phyloP scores from a whole-genome alignment of 2,329 filamentous ascomycete species.

The Aquanectria penicillioides region DNA sequence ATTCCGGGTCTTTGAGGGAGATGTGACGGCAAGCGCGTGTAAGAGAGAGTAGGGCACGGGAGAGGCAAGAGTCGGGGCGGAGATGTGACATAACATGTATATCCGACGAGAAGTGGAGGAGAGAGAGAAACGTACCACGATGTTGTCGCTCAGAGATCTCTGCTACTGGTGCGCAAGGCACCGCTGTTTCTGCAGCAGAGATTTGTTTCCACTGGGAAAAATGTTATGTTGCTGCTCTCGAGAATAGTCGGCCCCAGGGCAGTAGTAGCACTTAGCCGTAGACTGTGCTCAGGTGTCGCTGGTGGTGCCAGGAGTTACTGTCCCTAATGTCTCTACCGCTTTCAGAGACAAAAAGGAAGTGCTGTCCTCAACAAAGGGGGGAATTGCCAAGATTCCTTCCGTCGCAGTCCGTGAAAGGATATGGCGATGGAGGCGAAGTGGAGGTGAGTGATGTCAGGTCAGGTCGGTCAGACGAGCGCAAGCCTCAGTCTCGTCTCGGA shows the following conservation, averaged over 20 bases:
- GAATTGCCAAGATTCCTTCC: background rate
- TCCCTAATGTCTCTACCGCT: no score
- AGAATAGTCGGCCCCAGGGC: background rate
- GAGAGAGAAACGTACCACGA: constrained; percentile 12
- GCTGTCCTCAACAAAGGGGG: background rate
- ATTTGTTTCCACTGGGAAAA: background rate
- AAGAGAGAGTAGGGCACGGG: constrained; percentile 2
- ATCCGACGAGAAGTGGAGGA: background rate
- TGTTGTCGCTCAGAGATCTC: constrained; percentile 3
- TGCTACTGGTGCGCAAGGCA: constrained; percentile 1
- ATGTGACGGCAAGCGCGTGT: constrained; percentile 5
- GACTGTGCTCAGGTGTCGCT: no score
- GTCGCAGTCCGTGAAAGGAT: background rate
- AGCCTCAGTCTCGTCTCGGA: background rate
- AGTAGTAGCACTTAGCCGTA: background rate
- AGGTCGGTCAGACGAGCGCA: constrained; percentile 5
- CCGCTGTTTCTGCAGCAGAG: background rate
- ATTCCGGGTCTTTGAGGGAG: background rate
- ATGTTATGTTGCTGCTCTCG: background rate
- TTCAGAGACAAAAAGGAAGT: no score
- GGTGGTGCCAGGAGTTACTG: no score
- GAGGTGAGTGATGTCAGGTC: constrained; percentile 10
- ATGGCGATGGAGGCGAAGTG: constrained; percentile 4
- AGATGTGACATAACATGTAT: constrained; percentile 1
- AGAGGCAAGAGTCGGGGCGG: background rate